Evolutionary conservation across 2,329 filamentous ascomycete genomes (phyloP), one percentile per base, ranked within the genome.

Genomic region (Penicillium capsulatum): DNA sequence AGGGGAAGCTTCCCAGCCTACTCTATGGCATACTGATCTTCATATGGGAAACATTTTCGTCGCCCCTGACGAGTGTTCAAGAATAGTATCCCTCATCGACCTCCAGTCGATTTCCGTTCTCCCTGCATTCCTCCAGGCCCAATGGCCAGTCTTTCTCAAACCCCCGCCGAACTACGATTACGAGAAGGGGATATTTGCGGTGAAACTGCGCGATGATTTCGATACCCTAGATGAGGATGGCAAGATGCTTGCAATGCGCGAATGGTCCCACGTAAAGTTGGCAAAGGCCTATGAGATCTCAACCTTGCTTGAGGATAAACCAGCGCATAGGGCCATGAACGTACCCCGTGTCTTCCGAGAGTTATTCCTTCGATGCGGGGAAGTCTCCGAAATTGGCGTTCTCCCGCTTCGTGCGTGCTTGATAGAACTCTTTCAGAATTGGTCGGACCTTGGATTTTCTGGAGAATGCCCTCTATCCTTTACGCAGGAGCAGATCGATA

Each of bases 21-120:
- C 50, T 10, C 15, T 57, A 24, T 54, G 40, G 45, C 47, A 54
- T 24, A 54, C 51, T 5, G 49, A 55, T 39, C 44, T 57, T 22
- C 47, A 56, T 17, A 54, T 63, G 54, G 60, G 59, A 17, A 65
- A 66, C 33, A 63, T 67, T 10, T 65, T 54, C 30, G 53, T 60
- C 15, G 40, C 48, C 7, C 30, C 48, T 3, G 36, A 53, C 10
- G 42, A 59, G 0, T 35, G 35, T 31, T 47, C 49, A 24, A 24
- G n/a, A 32, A 58, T 59, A 26, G 29, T 42, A n/a, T 42, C 40
- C 1, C 13, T 58, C 1, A 59, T 61, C 27, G 57, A 60, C 34
- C 45, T 51, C 16, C 56, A 60, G 37, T 52, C 47, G 9, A 28
- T 51, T 29, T 50, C 47, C 6, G 40, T 65, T 5, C 47, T 53